Evolutionary conservation across 2,329 filamentous ascomycete genomes (phyloP), one percentile per base, ranked within the genome.

Genomic region (Zalaria sp.): DNA sequence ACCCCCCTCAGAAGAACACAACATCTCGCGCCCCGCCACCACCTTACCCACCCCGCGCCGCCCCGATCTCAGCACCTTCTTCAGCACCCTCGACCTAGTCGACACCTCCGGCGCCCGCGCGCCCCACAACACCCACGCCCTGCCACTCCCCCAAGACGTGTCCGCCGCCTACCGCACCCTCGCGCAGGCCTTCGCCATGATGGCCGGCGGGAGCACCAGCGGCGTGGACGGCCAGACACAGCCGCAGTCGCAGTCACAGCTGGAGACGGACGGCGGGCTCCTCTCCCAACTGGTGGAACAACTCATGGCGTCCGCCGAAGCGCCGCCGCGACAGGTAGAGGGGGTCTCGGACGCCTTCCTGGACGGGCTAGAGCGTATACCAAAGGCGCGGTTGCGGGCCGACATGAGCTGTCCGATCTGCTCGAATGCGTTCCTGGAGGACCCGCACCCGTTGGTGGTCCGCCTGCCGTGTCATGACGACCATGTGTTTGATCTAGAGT

Each of bases 31-130:
- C 38, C 54, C 62, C 34, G 52, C 62, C 25, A 43, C 57, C 54
- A 43, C 45, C 39, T 46, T 42, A 43, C 35, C 49, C 57, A 41
- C 53, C 55, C 47, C 60, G 60, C 73, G 73, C 47, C 71, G 75
- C 40, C 77, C 77, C 27, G 77, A 81, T 56, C 69, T 80, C 34
- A 75, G 71, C 34, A 77, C 75, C 51, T 80, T 81, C 65, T 79
- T 79, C 62, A 68, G 69, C 43, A 71, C 72, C 36, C 71, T 80
- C 45, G 72, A 78, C 51, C 69, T 76, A 43, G 63, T 70, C 27
- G 67, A 71, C 46, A 75, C 71, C 5, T 71, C 68, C 27, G 66
- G 71, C 53, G 49, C 63, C 26, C 71, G 69, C 35, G 52, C 53
- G 26, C 58, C 60, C 38, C 66, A 67, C 41, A 73, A 78, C 51